Conservation (phyloP, 2,329 filamentous ascomycete species). For the Xylaria sp. region DNA sequence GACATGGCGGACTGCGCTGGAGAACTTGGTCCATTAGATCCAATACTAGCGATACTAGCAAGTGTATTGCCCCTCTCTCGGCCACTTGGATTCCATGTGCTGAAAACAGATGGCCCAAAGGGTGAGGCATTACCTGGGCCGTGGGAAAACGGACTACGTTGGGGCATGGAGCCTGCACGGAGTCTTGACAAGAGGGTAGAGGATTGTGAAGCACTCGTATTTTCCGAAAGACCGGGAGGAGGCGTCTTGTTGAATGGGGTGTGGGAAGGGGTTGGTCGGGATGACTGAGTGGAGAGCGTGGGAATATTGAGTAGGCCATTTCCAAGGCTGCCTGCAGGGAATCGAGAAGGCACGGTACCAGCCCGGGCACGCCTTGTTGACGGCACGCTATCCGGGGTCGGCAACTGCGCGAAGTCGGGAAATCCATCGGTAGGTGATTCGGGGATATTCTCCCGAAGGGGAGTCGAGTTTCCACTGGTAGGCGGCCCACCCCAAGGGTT, state of each 20-base stretch:
- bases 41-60: slow-evolving; percentile 83
- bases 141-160: slow-evolving; percentile 76
- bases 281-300: slow-evolving; percentile 76
- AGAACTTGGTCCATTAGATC: slow-evolving; percentile 89
- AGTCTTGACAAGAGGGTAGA: slow-evolving; percentile 85
- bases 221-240: slow-evolving; percentile 64
- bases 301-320: slow-evolving; percentile 69
- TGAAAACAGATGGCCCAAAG: slow-evolving; percentile 92
- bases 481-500: slow-evolving; percentile 93
- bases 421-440: slow-evolving; percentile 97
- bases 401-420: slow-evolving; percentile 83
- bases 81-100: slow-evolving; percentile 78
- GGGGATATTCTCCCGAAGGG: slow-evolving; percentile 95
- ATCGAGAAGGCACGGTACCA: slow-evolving; percentile 94
- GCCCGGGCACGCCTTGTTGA: slow-evolving; percentile 85
- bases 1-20: slow-evolving; percentile 89
- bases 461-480: slow-evolving; percentile 95
- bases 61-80: slow-evolving; percentile 89
- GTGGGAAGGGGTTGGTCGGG: slow-evolving; percentile 85
- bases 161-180: slow-evolving; percentile 93
- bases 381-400: slow-evolving; percentile 73
- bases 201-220: slow-evolving; percentile 63
- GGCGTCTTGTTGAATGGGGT: slow-evolving; percentile 86
- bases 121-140: slow-evolving; percentile 69
- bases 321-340: slow-evolving; percentile 79